Conservation (phyloP, 352 stramenopile genomes). For the Globisporangium rhizosaccharum region DNA sequence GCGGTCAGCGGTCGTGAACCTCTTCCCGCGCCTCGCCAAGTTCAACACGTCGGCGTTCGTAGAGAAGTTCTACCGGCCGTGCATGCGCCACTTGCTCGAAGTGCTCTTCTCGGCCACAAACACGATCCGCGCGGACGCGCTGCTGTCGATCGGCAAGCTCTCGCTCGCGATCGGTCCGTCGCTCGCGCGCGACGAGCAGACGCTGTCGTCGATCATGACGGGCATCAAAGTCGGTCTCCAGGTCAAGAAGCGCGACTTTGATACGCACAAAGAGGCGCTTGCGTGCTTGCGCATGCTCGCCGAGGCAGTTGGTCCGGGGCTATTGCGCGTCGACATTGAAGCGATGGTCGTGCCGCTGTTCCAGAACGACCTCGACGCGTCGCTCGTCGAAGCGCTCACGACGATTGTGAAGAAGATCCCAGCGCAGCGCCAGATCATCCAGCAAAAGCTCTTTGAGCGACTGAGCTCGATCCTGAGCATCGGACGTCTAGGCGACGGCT, state of each 20-base stretch:
- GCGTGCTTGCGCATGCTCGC: conserved; percentile 80
- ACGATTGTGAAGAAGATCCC: conserved; percentile 85
- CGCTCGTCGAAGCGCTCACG: conserved; percentile 76
- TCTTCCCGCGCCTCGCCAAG: conserved; percentile 83
- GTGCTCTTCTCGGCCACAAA: conserved; percentile 77
- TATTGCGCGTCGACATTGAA: conserved; percentile 79
- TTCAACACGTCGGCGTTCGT: conserved; percentile 87
- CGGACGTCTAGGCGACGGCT: conserved; percentile 37
- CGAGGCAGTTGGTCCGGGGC: conserved; percentile 59
- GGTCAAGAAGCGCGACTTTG: conserved; percentile 77
- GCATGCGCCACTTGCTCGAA: conserved; percentile 82
- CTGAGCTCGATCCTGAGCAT: conserved; percentile 66
- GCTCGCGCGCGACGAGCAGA: conserved; percentile 72
- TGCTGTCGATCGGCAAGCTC: conserved; percentile 84
- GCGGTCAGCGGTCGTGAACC: conserved; percentile 76
- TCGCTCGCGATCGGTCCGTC: conserved; percentile 73
- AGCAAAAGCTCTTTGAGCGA: conserved; percentile 82
- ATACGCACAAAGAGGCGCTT: conserved; percentile 81
- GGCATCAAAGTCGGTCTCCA: conserved; percentile 83
- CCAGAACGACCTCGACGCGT: conserved; percentile 77
- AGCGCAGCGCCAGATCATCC: conserved; percentile 65
- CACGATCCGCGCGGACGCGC: conserved; percentile 66
- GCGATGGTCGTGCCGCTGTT: conserved; percentile 77
- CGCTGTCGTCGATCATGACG: conserved; percentile 79
- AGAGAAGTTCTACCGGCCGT: conserved; percentile 75